Evolutionary conservation across 495 filamentous ascomycete genomes (phyloP).

Genomic region (Chaetomium cochliodes): DNA sequence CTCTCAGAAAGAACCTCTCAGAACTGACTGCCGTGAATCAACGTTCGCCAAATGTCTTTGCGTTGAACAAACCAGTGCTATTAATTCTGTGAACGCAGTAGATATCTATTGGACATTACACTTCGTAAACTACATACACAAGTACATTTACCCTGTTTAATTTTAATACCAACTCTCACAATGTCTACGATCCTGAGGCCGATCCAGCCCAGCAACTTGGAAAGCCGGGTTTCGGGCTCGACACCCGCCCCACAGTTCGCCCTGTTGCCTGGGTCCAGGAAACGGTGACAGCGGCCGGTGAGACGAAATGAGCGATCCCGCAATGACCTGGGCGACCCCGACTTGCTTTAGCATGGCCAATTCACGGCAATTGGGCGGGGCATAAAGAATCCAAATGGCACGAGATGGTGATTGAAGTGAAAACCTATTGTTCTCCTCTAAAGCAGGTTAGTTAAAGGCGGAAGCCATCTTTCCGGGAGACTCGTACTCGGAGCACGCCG

Average conservation of each 20-base stretch:
- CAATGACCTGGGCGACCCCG: no score
- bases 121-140: no score
- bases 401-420: neutral
- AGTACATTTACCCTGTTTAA: no score
- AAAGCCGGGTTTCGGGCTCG: conserved; percentile 9
- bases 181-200: neutral
- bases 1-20: no score
- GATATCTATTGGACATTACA: no score
- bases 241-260: conserved; percentile 6
- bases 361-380: neutral
- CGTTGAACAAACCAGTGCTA: no score
- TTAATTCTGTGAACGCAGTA: no score
- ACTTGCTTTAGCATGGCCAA: neutral
- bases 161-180: neutral
- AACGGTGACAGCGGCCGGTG: neutral
- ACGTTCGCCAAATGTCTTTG: no score
- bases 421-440: neutral
- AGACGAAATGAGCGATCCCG: neutral
- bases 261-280: conserved; percentile 11
- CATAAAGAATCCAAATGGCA: neutral
- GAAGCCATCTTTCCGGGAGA: neutral
- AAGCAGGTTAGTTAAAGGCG: neutral
- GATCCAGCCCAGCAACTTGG: conserved; percentile 13
- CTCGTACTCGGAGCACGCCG: conserved; percentile 10
- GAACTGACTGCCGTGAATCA: no score